Base-by-base conservation (phyloP, 169 alveolate species). In the Theileria orientalis region DNA sequence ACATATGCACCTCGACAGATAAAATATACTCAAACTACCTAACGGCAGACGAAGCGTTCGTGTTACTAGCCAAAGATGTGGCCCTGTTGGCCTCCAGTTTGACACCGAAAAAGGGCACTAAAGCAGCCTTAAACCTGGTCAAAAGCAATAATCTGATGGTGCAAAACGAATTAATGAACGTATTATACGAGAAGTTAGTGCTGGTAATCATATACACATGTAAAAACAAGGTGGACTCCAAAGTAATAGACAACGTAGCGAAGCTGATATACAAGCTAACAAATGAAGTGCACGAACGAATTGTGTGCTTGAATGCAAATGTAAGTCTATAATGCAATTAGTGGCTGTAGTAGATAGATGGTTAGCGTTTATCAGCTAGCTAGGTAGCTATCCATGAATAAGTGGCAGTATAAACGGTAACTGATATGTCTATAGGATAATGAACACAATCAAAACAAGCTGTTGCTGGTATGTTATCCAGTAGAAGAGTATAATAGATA, bases 201-300 rank as follows among this genome's bases (percentile, higher is more conserved):
- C 19, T 56, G 37, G 21, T 56, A 29, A 56, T 56, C 66, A 56
- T 56, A 3, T 56, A 56, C 66, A 56, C 37, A 16, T 56, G 66
- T 56, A 56, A 56, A 30, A 27, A 37, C 44, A 9, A 37, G 16
- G 44, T 7, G 16, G 9, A 37, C 44, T 37, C 9, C 16, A 37
- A 37, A 9, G 44, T 37, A 9, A 37, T 37, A 7, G 44, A 37
- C 5, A 37, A 9, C 5, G 44, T 37, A 5, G 5, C 44, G 44
- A 5, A 9, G 44, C 44, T 37, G 9, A 37, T 37, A 7, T 37
- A 37, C 9, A 5, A 37, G 44, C 44, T 37, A 9, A 9, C n/a
- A n/a, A n/a, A n/a, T n/a, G n/a, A n/a, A n/a, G n/a, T n/a, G n/a
- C n/a, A n/a, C n/a, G n/a, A n/a, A n/a, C n/a, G n/a, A n/a, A n/a